Evolutionary conservation across 139 green algal species (phyloP), one percentile per base, ranked within the genome.

Genomic region (Micractinium sp.): DNA sequence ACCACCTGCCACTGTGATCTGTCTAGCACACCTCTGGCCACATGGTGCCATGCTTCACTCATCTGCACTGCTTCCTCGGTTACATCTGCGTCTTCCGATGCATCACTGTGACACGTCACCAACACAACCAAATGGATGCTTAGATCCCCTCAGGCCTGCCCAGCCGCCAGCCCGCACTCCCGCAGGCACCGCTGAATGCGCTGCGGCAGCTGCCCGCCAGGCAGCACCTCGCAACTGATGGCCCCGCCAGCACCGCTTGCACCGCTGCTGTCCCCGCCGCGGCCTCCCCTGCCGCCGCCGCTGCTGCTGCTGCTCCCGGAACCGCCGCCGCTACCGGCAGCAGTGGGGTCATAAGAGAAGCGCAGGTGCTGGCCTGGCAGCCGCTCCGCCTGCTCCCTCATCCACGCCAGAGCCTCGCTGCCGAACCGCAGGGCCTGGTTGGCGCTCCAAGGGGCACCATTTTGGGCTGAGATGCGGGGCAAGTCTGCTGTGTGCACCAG

Each of bases 371-470:
- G 61, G 4, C 61, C 63, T 1, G 86, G 76, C 22, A 47, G 39
- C 15, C 13, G 27, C 12, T 27, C 78, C 18, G 86, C 86, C 61
- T 77, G 25, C 31, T 35, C 20, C 25, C 78, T 63, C 89, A 91
- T 91, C 89, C 89, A 91, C 3, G 1, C 18, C 27, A 91, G 82
- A 29, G 22, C 71, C 9, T 33, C 75, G 0, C 1, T 36, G 60
- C 89, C 89, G 63, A 87, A 92, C 3, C 2, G 29, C 38, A 92
- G 38, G 13, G 85, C 84, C 31, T 84, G 89, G 73, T 73, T 56
- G 38, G 85, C 76, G 80, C 63, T 71, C 76, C 78, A 92, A 36
- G 19, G 0, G 0, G 22, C 71, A 1, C 85, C 85, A 9, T 81
- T 41, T 0, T 39, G 16, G 71, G 73, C 73, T 0, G 61, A 85